These are phyloP conservation scores for Fusarium bactridioides DNA, from an alignment of 2,329 filamentous ascomycete genomes.

Conservation along the genomic window DNA sequence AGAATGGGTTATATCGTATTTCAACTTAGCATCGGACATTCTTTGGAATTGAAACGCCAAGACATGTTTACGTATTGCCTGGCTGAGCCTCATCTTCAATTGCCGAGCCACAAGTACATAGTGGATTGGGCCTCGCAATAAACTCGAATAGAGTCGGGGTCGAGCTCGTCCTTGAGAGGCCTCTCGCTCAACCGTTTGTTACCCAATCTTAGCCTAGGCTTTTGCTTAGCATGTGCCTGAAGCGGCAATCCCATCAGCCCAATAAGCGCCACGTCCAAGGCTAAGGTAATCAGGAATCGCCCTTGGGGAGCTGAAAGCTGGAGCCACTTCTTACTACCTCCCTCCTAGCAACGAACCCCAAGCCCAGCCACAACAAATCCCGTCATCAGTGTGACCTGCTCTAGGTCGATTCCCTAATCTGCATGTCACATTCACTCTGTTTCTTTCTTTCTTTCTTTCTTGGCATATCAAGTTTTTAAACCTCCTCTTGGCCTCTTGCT, in stretches of 20 bases:
- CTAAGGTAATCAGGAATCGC: not conserved
- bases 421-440: conserved; percentile 10
- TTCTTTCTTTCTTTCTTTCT: conserved; percentile 11
- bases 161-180: conserved; percentile 13
- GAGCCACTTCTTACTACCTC: not conserved
- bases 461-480: conserved; percentile 21
- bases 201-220: conserved; percentile 4
- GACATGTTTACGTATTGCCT: conserved; percentile 1
- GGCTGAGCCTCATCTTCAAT: conserved; percentile 12
- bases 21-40: not conserved
- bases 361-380: conserved; percentile 37
- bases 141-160: not conserved
- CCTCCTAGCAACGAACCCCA: conserved; percentile 2
- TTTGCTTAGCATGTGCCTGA: conserved; percentile 2
- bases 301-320: not conserved
- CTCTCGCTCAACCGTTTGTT: conserved; percentile 14
- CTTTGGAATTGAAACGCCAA: not conserved
- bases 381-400: conserved; percentile 41
- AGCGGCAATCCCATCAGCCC: conserved; percentile 20
- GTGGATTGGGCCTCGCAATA: conserved; percentile 15
- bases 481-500: not conserved
- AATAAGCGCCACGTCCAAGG: not conserved
- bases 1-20: not conserved
- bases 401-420: conserved; percentile 5
- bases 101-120: conserved; percentile 13